Evolutionary conservation across 306 rosid genomes (phyloP), one percentile per base, ranked within the genome.

Genomic region (Citrullus colocynthis): DNA sequence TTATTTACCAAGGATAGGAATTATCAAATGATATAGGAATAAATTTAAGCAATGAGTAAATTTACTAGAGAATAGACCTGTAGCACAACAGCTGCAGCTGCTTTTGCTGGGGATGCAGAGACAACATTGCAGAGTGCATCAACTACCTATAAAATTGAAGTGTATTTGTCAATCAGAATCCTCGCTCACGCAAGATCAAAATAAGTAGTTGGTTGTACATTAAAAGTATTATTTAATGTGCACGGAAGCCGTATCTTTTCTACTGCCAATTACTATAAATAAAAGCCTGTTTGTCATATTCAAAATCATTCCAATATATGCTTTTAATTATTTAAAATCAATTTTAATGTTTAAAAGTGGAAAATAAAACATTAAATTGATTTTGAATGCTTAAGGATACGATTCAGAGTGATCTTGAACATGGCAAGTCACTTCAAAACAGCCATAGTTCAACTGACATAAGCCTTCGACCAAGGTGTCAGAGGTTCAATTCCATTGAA

Each of bases 81-180:
- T 81, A 95, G 97, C 62, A 95, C 96, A 60, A 95, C 88, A 75
- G 99, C 99, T 17, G 99, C 87, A 39, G 99, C 92, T 75, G 97
- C 99, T 86, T 90, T 95, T 17, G 92, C 79, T 41, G 99, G 99
- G 63, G 97, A 87, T 65, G 97, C 93, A 32, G 96, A 88, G 71
- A 95, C 99, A 65, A 95, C 99, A 76, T 95, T 90, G 91, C 97
- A 95, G 80, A 95, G 83, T 76, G 99, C 99, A 85, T 92, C 99
- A 67, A 95, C 96, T 61, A 95, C 97, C 99, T 95, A 79, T 9
- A 74, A 32, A 74, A 34, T 52, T 18, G 32, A 74, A 52, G 78
- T 21, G 30, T 49, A 73, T 28, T 16, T 8, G 16, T 17, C 44
- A 15, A 51, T 28, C 15, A 51, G 44, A 73, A 51, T 73, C 7